phyloP scores from a whole-genome alignment of 2,329 filamentous ascomycete species.

The Claviceps maximensis region DNA sequence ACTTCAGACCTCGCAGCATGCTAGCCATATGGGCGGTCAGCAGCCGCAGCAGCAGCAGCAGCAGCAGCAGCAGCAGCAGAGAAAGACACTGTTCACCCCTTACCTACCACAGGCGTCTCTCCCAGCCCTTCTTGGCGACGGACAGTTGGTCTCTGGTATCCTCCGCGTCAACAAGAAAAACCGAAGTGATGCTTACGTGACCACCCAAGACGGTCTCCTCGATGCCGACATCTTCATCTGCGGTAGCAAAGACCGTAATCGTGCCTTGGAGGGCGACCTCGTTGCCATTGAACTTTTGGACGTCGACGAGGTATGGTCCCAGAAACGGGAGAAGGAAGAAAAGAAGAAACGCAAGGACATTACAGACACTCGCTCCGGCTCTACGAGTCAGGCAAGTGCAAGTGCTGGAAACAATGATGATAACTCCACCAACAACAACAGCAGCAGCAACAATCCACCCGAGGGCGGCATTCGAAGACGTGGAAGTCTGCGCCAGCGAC shows the following conservation, averaged over 20 bases:
- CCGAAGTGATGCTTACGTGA: slow-evolving; percentile 94
- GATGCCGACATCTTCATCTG: slow-evolving; percentile 99
- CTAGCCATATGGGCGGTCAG: slow-evolving; percentile 49
- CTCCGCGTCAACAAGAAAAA: slow-evolving; percentile 99
- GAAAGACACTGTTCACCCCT: slow-evolving; percentile 96
- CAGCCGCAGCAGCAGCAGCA: slow-evolving; percentile 36
- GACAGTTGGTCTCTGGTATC: slow-evolving; percentile 89
- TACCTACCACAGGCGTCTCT: slow-evolving; percentile 92
- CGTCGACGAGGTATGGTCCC: slow-evolving; percentile 95
- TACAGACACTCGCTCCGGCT: slow-evolving; percentile 72
- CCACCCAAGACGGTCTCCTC: slow-evolving; percentile 71
- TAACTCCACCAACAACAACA: slow-evolving; percentile 40
- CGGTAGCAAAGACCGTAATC: slow-evolving; percentile 96
- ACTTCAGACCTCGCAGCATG: slow-evolving; percentile 59
- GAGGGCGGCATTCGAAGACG: slow-evolving; percentile 85
- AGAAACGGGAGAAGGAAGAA: slow-evolving; percentile 98
- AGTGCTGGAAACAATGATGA: slow-evolving; percentile 49
- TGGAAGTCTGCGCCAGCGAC: slow-evolving; percentile 88
- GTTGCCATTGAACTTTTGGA: slow-evolving; percentile 94
- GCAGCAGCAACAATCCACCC: slow-evolving; percentile 46
- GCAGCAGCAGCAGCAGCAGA: slow-evolving; percentile 65
- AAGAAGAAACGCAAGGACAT: slow-evolving; percentile 99
- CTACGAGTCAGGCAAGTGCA: slow-evolving; percentile 59
- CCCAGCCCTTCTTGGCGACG: slow-evolving; percentile 78
- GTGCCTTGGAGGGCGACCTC: slow-evolving; percentile 87